Conservation (phyloP, 1,284 basidiomycete genomes). For the Naganishia cerealis region DNA sequence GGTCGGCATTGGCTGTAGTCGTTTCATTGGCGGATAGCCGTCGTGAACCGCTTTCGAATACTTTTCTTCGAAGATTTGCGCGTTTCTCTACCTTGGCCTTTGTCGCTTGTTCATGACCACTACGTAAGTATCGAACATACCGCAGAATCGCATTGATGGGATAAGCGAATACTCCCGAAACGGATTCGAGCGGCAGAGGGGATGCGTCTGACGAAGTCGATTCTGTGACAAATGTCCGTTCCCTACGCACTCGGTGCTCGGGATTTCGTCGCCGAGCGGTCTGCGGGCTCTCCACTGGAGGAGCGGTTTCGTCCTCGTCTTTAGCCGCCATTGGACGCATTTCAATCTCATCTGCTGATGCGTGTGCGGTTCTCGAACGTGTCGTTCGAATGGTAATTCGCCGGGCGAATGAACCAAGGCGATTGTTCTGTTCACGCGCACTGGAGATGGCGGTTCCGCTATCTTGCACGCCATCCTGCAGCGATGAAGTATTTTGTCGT, state of each 20-base stretch:
- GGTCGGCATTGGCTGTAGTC: constrained; percentile 44
- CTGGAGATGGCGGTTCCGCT: constrained; percentile 20
- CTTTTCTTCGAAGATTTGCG: constrained; percentile 45
- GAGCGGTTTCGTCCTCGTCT: constrained; percentile 4
- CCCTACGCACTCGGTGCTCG: constrained; percentile 11
- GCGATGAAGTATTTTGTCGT: background rate
- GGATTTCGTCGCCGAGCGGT: constrained; percentile 5
- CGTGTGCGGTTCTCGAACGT: background rate
- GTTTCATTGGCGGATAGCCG: constrained; percentile 8
- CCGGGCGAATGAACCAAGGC: background rate
- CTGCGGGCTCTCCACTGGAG: constrained; percentile 5
- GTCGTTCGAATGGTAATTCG: constrained; percentile 6
- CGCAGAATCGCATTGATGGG: constrained; percentile 50
- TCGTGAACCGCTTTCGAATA: constrained; percentile 38
- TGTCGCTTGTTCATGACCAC: constrained; percentile 52
- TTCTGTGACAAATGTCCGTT: constrained; percentile 24
- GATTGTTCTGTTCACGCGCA: background rate
- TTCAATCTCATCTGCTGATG: constrained; percentile 26
- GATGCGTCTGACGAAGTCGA: constrained; percentile 51
- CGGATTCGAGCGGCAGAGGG: constrained; percentile 40
- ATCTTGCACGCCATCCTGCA: constrained; percentile 15
- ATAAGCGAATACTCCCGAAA: constrained; percentile 42
- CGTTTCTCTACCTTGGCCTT: constrained; percentile 46
- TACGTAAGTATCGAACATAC: constrained; percentile 48
- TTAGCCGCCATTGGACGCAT: constrained; percentile 16